Evolutionary conservation across 805 yeast species (phyloP).

Genomic region (Suhomyces tanzawaensis): DNA sequence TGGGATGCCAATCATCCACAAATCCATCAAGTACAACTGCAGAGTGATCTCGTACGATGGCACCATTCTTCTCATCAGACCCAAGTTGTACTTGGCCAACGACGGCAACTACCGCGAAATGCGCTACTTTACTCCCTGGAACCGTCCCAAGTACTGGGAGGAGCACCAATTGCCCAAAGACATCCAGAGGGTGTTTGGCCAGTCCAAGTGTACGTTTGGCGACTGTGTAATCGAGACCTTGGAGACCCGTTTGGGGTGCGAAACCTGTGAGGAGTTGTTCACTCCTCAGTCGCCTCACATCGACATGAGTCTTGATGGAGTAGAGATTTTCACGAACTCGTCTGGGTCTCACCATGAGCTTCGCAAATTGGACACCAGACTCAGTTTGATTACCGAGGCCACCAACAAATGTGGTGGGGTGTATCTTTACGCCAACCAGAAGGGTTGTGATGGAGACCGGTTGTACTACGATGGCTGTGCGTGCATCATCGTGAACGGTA

Average conservation of each 20-base stretch:
- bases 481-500: constrained; percentile 86
- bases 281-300: constrained; percentile 97
- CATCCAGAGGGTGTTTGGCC: constrained; percentile 60
- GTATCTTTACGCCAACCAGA: constrained; percentile 89
- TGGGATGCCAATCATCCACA: constrained; percentile 92
- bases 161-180: constrained; percentile 66
- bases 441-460: constrained; percentile 98
- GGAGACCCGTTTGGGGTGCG: constrained; percentile 93
- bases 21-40: constrained; percentile 87
- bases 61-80: constrained; percentile 79
- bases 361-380: constrained; percentile 80
- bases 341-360: constrained; percentile 98
- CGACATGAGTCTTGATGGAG: constrained; percentile 88
- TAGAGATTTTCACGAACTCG: constrained; percentile 94
- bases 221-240: constrained; percentile 83
- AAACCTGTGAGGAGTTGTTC: constrained; percentile 96
- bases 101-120: constrained; percentile 98
- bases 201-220: constrained; percentile 72
- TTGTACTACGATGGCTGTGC: constrained; percentile 98
- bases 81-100: constrained; percentile 89
- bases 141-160: constrained; percentile 73
- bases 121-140: constrained; percentile 97
- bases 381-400: constrained; percentile 85
- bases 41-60: constrained; percentile 80
- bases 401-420: constrained; percentile 96